These are phyloP conservation scores for Macaranga tanarius DNA, from an alignment of 441 rosid species.

Conservation along the genomic window DNA sequence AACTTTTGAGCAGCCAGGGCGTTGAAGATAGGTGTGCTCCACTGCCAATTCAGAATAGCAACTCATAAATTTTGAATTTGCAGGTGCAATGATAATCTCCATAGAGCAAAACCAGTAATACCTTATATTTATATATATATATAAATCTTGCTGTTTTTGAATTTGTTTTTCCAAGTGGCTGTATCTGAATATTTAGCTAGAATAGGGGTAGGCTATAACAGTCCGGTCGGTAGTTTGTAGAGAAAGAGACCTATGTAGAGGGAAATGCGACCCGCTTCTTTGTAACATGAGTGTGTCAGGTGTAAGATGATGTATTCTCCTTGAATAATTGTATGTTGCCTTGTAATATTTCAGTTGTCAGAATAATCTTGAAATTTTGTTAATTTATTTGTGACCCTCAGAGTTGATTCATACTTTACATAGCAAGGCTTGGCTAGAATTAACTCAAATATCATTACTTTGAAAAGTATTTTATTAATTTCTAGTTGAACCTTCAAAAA, in stretches of 20 bases:
- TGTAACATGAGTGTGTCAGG: constrained; percentile 4
- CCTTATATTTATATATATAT: neutral
- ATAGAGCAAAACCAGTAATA: neutral
- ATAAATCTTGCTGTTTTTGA: neutral
- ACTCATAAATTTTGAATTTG: constrained; percentile 28
- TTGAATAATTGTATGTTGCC: neutral
- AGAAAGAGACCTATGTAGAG: neutral
- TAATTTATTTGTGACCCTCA: neutral
- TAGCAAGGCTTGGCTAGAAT: no score
- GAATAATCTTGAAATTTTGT: neutral
- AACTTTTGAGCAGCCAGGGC: constrained; percentile 39
- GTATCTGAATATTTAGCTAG: constrained; percentile 18
- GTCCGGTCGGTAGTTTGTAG: constrained; percentile 15
- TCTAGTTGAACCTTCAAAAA: no score
- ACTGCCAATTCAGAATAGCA: constrained; percentile 57
- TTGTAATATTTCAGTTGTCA: neutral
- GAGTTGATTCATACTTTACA: neutral
- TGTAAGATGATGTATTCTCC: neutral
- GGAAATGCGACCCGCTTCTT: constrained; percentile 2
- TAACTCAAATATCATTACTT: no score
- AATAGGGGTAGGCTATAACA: constrained; percentile 18
- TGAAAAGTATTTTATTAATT: no score
- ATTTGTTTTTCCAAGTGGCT: neutral
- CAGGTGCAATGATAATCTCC: neutral
- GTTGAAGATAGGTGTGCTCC: constrained; percentile 50